Evolutionary conservation across 2,329 filamentous ascomycete genomes (phyloP).

Genomic region (Graphilbum sp.): DNA sequence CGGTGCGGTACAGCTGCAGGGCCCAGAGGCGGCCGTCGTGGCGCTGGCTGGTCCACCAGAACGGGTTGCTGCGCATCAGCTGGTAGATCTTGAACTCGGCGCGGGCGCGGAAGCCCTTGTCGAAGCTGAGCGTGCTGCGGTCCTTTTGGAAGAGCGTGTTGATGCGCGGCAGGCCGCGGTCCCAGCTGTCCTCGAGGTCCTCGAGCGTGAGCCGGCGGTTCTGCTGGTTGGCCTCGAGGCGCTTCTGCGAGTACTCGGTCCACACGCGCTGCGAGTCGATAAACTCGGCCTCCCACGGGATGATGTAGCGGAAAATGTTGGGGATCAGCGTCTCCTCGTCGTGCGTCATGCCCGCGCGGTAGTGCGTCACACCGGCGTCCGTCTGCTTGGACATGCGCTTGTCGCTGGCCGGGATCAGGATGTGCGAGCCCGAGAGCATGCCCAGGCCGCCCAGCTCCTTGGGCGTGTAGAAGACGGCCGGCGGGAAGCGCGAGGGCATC

Average conservation of each 20-base stretch:
- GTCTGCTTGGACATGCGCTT: slow-evolving; percentile 98
- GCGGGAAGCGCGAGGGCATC: slow-evolving; percentile 97
- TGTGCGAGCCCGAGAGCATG: slow-evolving; percentile 98
- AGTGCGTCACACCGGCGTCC: slow-evolving; percentile 91
- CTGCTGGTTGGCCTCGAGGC: slow-evolving; percentile 90
- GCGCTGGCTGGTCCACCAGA: slow-evolving; percentile 97
- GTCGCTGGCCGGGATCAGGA: slow-evolving; percentile 90
- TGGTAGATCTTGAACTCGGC: slow-evolving; percentile 98
- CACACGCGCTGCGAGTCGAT: slow-evolving; percentile 97
- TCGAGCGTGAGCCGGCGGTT: slow-evolving; percentile 89
- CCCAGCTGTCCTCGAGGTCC: slow-evolving; percentile 96
- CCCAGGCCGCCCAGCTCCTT: slow-evolving; percentile 94
- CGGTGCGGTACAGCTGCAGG: slow-evolving; percentile 71
- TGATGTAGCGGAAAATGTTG: slow-evolving; percentile 98
- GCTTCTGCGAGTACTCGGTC: slow-evolving; percentile 98
- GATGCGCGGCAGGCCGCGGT: slow-evolving; percentile 90
- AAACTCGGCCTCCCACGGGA: slow-evolving; percentile 97
- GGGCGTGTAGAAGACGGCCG: slow-evolving; percentile 95
- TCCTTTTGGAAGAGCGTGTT: slow-evolving; percentile 99
- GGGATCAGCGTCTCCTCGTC: slow-evolving; percentile 96
- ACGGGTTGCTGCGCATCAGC: slow-evolving; percentile 97
- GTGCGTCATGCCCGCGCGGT: slow-evolving; percentile 93
- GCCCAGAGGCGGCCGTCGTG: slow-evolving; percentile 98
- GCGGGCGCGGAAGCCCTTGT: slow-evolving; percentile 91
- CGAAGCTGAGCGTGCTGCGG: slow-evolving; percentile 87